A percentile compares a stretch with the other conserved stretches of the same genome.
Conservation (phyloP, 495 filamentous ascomycete species). For the Neurospora sp. region DNA sequence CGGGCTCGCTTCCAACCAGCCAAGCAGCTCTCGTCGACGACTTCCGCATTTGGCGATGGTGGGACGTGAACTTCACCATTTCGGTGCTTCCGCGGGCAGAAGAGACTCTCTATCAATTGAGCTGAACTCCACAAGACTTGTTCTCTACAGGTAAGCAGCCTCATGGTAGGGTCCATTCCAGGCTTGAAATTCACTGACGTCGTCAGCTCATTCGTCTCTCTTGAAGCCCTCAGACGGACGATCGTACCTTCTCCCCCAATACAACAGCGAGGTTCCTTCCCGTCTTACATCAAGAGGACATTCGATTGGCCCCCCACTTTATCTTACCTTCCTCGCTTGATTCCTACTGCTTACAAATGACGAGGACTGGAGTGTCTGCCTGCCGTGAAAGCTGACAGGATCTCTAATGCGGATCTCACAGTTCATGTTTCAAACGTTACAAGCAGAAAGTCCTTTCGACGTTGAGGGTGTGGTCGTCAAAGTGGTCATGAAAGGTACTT, state of each 20-base stretch:
- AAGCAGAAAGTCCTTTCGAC: background rate
- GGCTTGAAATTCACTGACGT: background rate
- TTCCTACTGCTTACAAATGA: background rate
- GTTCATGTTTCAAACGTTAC: background rate
- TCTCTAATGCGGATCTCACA: background rate
- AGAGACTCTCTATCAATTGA: background rate
- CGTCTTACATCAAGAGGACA: background rate
- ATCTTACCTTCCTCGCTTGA: background rate
- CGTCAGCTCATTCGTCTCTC: background rate
- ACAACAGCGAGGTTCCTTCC: background rate
- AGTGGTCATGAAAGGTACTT: background rate
- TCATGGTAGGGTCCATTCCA: background rate
- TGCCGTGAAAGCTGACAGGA: background rate
- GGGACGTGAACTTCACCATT: background rate
- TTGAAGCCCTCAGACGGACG: background rate
- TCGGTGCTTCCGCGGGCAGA: background rate
- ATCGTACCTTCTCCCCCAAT: background rate
- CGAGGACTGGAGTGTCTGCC: background rate
- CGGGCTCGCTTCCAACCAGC: background rate
- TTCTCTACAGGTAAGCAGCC: background rate
- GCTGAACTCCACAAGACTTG: background rate
- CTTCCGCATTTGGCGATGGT: background rate
- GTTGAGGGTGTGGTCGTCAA: background rate
- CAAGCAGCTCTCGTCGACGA: background rate
- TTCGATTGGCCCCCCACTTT: background rate